Conservation (phyloP, 2,329 filamentous ascomycete genomes). For the Capronia coronata region DNA sequence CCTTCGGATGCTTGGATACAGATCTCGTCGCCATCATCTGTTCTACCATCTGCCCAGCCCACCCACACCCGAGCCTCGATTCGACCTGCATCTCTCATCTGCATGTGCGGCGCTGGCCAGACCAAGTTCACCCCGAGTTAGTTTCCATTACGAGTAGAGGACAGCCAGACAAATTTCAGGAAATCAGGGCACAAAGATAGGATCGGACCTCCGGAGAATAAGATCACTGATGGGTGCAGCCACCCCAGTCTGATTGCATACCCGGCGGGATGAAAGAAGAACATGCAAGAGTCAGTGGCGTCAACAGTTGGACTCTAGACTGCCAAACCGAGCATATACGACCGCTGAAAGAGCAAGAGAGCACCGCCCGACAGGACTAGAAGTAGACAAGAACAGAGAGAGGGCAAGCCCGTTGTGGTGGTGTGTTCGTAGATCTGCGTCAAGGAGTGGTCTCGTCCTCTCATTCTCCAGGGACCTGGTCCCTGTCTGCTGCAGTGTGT, state of each 20-base stretch:
- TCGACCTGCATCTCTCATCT: not conserved
- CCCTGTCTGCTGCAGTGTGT: not conserved
- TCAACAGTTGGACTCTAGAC: not conserved
- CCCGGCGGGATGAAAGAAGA: not conserved
- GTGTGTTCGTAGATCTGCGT: not conserved
- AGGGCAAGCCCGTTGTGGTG: not conserved
- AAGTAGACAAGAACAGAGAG: not conserved
- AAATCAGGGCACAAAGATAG: not conserved
- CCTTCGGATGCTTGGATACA: not conserved
- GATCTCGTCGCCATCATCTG: slow-evolving; percentile 1
- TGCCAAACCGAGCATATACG: not conserved
- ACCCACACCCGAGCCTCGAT: not conserved
- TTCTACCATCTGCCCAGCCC: not conserved
- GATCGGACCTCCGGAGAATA: not conserved
- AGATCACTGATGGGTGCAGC: not conserved
- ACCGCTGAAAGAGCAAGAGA: not conserved
- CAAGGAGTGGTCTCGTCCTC: not conserved
- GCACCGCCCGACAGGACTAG: not conserved
- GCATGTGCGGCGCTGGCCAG: not conserved
- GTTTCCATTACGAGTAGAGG: not conserved
- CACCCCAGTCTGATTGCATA: not conserved
- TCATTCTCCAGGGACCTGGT: not conserved
- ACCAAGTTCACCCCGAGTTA: not conserved
- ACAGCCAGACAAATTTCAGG: not conserved
- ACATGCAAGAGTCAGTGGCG: slow-evolving; percentile 6